A percentile compares a stretch with the other conserved stretches of the same genome.
These are phyloP conservation scores for Globisporangium orthogonon DNA, from an alignment of 352 stramenopile genomes.

Conservation along the genomic window DNA sequence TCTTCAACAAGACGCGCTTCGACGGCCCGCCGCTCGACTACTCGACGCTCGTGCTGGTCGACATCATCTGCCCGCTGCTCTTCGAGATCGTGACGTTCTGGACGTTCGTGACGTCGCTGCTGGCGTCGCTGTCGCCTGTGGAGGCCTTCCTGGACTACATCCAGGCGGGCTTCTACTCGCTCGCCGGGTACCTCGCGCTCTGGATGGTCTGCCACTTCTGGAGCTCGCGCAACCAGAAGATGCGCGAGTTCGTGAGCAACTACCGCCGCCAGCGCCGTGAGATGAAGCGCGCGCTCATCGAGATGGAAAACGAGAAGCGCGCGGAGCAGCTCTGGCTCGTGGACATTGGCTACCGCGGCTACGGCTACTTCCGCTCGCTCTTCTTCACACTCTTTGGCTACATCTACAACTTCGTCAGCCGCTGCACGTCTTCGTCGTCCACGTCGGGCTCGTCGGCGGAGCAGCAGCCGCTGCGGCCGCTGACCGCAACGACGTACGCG, in stretches of 20 bases:
- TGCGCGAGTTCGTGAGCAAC: conserved; percentile 86
- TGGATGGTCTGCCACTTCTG: conserved; percentile 87
- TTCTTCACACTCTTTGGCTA: conserved; percentile 48
- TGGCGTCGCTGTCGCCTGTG: conserved; percentile 55
- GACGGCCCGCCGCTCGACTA: conserved; percentile 77
- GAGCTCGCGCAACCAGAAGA: conserved; percentile 77
- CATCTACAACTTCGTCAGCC: conserved; percentile 23
- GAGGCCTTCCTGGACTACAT: conserved; percentile 82
- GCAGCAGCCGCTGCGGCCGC: conserved; percentile 15
- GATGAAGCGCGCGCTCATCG: conserved; percentile 57
- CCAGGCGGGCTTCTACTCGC: conserved; percentile 71
- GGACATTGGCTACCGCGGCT: conserved; percentile 75
- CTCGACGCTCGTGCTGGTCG: conserved; percentile 78
- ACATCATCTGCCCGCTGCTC: conserved; percentile 74
- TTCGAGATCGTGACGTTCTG: conserved; percentile 78
- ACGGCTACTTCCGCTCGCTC: conserved; percentile 58
- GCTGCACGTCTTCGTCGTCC: background rate
- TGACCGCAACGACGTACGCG: conserved; percentile 1
- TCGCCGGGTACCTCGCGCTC: conserved; percentile 56
- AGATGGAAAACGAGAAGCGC: conserved; percentile 78
- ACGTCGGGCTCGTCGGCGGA: conserved; percentile 12
- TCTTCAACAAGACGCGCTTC: conserved; percentile 75
- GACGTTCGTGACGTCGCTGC: conserved; percentile 51
- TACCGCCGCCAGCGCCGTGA: conserved; percentile 74
- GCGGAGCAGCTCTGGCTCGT: conserved; percentile 82